Conservation (phyloP, 106 monocot genomes). For the Phalaenopsis equestris region DNA sequence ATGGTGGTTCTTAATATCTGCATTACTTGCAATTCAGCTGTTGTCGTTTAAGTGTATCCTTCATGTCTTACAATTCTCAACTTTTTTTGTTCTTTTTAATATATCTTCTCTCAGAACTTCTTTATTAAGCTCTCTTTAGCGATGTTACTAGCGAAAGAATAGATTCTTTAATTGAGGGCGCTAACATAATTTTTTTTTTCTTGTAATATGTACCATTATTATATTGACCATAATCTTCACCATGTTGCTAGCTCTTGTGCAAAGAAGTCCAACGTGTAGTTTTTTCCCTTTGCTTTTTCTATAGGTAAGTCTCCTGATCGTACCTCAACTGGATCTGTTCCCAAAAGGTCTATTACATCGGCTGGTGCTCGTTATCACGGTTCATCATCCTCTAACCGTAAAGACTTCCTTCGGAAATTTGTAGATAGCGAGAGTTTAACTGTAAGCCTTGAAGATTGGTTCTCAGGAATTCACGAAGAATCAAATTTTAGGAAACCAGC, state of each 20-base stretch:
- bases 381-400: slow-evolving; percentile 59
- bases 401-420: slow-evolving; percentile 82
- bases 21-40: too few species aligned
- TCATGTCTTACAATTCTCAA: too few species aligned
- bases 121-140: neutral
- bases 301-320: slow-evolving; percentile 66
- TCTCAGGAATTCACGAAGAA: slow-evolving; percentile 48
- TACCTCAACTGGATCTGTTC: slow-evolving; percentile 38
- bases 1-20: too few species aligned
- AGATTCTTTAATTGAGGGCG: neutral
- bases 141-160: neutral
- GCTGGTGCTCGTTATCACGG: slow-evolving; percentile 28
- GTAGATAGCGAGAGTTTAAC: slow-evolving; percentile 83
- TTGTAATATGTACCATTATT: neutral
- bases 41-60: too few species aligned
- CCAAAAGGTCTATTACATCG: slow-evolving; percentile 53
- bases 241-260: neutral
- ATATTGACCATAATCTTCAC: neutral
- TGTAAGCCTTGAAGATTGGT: slow-evolving; percentile 73
- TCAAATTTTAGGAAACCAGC: slow-evolving; percentile 35
- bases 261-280: neutral
- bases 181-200: neutral
- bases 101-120: neutral
- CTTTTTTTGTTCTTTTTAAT: neutral
- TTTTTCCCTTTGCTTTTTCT: neutral